phyloP scores from a whole-genome alignment of 2,329 filamentous ascomycete species.

The Myriosclerotinia duriaeana region DNA sequence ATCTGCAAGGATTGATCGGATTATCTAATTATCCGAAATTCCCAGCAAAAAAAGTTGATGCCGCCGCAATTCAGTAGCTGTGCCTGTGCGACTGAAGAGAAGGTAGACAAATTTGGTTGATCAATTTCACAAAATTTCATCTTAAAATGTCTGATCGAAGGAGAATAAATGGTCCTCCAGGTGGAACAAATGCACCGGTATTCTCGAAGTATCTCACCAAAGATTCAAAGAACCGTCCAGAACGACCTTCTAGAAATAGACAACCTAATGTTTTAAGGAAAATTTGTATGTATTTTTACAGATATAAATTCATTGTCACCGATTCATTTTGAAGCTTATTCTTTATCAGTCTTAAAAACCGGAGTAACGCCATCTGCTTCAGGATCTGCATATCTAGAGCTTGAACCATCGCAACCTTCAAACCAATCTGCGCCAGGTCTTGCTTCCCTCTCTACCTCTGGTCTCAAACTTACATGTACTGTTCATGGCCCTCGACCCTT shows the following conservation, averaged over 20 bases:
- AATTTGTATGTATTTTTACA: constrained; percentile 65
- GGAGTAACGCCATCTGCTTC: constrained; percentile 90
- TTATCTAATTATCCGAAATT: constrained; percentile 9
- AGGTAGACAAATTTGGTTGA: neutral
- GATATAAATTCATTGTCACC: neutral
- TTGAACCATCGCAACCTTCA: constrained; percentile 50
- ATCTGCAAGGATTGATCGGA: neutral
- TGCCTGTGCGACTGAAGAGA: neutral
- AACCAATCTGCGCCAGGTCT: constrained; percentile 52
- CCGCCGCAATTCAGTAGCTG: neutral
- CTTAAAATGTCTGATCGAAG: constrained; percentile 74
- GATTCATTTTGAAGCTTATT: neutral
- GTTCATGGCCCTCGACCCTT: constrained; percentile 92
- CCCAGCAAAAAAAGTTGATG: constrained; percentile 12
- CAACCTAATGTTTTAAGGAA: constrained; percentile 73
- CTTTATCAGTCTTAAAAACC: constrained; percentile 73
- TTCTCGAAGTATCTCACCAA: constrained; percentile 57
- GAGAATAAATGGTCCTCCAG: constrained; percentile 83
- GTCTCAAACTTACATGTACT: constrained; percentile 87
- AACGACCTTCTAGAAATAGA: constrained; percentile 56
- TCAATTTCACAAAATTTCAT: neutral
- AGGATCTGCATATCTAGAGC: constrained; percentile 83
- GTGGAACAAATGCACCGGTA: constrained; percentile 71
- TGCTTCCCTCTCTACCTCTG: constrained; percentile 48
- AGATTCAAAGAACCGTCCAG: constrained; percentile 46